These are phyloP conservation scores for Paecilomyces fulvus DNA, from an alignment of 2,329 filamentous ascomycete genomes.

Conservation along the genomic window DNA sequence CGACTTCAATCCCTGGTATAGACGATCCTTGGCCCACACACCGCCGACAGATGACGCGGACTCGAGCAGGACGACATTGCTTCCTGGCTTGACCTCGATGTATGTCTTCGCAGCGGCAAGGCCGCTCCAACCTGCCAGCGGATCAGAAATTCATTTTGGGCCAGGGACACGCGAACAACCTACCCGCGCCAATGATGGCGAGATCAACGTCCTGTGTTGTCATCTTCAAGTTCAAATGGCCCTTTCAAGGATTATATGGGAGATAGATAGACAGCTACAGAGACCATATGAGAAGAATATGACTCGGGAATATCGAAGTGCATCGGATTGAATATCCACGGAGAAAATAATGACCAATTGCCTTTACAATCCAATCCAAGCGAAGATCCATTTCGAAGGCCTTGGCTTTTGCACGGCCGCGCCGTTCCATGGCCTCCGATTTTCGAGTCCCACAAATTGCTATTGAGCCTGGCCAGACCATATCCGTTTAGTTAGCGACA, in stretches of 20 bases:
- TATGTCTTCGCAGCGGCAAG: conserved; percentile 55
- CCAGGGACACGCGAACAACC: conserved; percentile 19
- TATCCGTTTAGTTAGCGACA: neutral
- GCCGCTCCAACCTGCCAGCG: conserved; percentile 43
- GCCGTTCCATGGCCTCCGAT: neutral
- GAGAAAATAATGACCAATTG: neutral
- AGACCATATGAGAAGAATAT: neutral
- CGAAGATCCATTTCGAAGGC: neutral
- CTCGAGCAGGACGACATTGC: conserved; percentile 52
- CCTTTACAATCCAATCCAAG: neutral
- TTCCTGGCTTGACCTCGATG: conserved; percentile 49
- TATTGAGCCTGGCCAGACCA: neutral
- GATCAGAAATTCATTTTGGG: conserved; percentile 31
- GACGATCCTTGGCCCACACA: conserved; percentile 58
- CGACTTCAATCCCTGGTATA: conserved; percentile 60
- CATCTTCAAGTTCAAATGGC: neutral
- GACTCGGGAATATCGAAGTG: neutral
- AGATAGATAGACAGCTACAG: neutral
- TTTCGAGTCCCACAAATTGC: neutral
- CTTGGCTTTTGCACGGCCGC: neutral
- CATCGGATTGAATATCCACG: neutral
- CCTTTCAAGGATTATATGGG: conserved; percentile 10
- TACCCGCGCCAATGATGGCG: conserved; percentile 22
- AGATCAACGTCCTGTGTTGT: conserved; percentile 21
- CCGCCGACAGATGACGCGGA: conserved; percentile 53